These are phyloP conservation scores for Metschnikowia continentalis DNA, from an alignment of 805 yeast species.

Conservation along the genomic window DNA sequence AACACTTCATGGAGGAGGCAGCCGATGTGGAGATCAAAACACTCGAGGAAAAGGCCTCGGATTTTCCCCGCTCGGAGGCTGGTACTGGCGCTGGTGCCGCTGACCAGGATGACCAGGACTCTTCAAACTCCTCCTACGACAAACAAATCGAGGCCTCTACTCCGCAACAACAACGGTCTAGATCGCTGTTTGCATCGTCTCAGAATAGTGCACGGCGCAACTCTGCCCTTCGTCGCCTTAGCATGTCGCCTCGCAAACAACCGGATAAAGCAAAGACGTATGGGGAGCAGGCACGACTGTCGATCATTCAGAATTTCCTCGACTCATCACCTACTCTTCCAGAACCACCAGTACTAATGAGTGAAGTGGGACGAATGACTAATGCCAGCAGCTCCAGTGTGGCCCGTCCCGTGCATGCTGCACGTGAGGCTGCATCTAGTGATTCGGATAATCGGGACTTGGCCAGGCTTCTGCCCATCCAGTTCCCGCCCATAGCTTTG, in stretches of 20 bases:
- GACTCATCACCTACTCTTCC: conserved; percentile 44
- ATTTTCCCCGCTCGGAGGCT: not conserved
- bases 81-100: not conserved
- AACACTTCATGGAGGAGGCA: conserved; percentile 69
- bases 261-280: conserved; percentile 20
- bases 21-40: conserved; percentile 61
- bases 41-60: conserved; percentile 35
- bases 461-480: conserved; percentile 17
- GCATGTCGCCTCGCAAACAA: conserved; percentile 6
- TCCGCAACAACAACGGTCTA: conserved; percentile 7
- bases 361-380: conserved; percentile 27
- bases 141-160: conserved; percentile 11
- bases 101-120: not conserved
- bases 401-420: not conserved
- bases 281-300: conserved; percentile 23
- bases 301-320: conserved; percentile 32
- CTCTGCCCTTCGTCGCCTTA: conserved; percentile 4
- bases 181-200: conserved; percentile 7
- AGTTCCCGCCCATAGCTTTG: conserved; percentile 7
- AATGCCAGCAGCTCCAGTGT: conserved; percentile 16
- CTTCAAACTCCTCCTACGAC: not conserved
- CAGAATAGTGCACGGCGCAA: conserved; percentile 1
- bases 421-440: conserved; percentile 1
- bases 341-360: conserved; percentile 38
- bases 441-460: conserved; percentile 8